Percentiles rank a stretch among this genome's conserved stretches.
Evolutionary conservation across 2,329 filamentous ascomycete genomes (phyloP).

Genomic region (Exophiala sp.): DNA sequence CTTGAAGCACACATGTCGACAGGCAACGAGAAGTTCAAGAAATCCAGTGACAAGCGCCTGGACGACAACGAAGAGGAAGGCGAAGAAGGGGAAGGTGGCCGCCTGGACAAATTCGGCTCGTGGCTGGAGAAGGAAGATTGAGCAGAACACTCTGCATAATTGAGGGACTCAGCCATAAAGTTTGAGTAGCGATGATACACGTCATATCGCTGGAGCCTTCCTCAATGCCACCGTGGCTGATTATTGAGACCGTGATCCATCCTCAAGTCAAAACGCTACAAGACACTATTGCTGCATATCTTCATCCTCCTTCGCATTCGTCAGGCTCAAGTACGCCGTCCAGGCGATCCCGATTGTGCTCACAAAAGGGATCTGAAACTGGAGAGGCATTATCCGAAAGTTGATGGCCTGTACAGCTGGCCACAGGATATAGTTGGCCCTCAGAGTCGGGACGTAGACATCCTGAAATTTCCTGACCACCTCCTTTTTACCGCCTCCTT

Average conservation of each 20-base stretch:
- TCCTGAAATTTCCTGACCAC: slow-evolving; percentile 82
- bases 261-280: background rate
- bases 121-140: slow-evolving; percentile 44
- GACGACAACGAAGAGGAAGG: slow-evolving; percentile 49
- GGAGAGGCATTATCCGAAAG: slow-evolving; percentile 90
- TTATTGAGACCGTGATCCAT: no score
- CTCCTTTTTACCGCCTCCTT: slow-evolving; percentile 80
- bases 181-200: no score
- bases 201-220: no score
- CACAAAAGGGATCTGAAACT: slow-evolving; percentile 95
- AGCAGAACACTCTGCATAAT: background rate
- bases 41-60: slow-evolving; percentile 52
- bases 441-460: slow-evolving; percentile 88
- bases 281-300: slow-evolving; percentile 8
- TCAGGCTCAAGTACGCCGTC: slow-evolving; percentile 93
- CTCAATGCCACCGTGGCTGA: no score
- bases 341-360: slow-evolving; percentile 94
- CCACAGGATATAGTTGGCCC: slow-evolving; percentile 95
- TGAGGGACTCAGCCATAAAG: no score
- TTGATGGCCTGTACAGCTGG: slow-evolving; percentile 94
- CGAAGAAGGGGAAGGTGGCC: slow-evolving; percentile 44
- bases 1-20: slow-evolving; percentile 70
- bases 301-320: slow-evolving; percentile 77
- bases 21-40: slow-evolving; percentile 70
- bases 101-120: slow-evolving; percentile 48